Conservation (phyloP, 1,139 yeast species). For the Yamadazyma sp. region DNA sequence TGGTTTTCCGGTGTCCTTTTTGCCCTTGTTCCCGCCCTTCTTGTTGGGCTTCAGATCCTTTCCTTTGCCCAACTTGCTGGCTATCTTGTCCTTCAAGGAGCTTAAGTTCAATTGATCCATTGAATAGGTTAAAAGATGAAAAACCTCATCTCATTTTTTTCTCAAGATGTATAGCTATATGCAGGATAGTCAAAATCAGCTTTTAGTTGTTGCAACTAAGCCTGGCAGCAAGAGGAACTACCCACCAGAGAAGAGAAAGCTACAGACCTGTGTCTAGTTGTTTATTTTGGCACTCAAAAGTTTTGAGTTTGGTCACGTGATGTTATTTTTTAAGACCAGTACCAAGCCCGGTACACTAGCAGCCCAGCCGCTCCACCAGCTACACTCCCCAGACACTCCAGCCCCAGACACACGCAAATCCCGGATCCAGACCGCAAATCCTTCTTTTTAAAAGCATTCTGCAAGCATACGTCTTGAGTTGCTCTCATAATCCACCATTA, state of each 20-base stretch:
- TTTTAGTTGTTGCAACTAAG: too few species aligned
- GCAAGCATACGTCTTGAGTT: too few species aligned
- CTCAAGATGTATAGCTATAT: not conserved
- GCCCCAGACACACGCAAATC: too few species aligned
- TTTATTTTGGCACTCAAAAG: not conserved
- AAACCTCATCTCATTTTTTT: conserved; percentile 14
- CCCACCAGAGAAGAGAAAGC: too few species aligned
- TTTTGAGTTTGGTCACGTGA: too few species aligned
- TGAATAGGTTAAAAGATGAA: not conserved
- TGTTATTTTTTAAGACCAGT: too few species aligned
- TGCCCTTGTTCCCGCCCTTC: conserved; percentile 16
- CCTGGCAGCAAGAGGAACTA: not conserved
- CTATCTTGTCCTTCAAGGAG: conserved; percentile 58
- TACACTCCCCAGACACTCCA: too few species aligned
- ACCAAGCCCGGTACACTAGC: too few species aligned
- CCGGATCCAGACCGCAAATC: too few species aligned
- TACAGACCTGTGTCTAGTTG: not conserved
- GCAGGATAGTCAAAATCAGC: conserved; percentile 2
- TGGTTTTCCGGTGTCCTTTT: conserved; percentile 11
- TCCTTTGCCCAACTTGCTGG: conserved; percentile 37
- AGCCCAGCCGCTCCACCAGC: too few species aligned
- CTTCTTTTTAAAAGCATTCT: too few species aligned
- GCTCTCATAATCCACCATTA: too few species aligned
- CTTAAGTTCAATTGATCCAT: conserved; percentile 48
- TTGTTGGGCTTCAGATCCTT: conserved; percentile 21